Conservation (phyloP, 257 asterid species). For the Anisodus acutangulus region DNA sequence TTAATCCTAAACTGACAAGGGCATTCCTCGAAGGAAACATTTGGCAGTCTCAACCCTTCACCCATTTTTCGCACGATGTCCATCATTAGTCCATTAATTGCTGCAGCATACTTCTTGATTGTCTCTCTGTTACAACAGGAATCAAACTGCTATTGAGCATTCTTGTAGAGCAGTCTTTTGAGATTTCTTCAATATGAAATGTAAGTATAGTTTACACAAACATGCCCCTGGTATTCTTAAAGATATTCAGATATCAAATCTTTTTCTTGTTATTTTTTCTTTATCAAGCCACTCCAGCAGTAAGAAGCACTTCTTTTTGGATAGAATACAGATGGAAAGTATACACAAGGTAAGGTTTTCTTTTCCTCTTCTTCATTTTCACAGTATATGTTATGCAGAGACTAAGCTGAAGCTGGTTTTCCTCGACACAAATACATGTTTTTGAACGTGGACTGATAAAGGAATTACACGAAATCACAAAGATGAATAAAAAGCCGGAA, state of each 20-base stretch:
- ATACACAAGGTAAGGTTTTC: too few relatives aligned
- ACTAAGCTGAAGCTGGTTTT: too few relatives aligned
- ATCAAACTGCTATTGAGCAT: not conserved
- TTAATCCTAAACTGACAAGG: conserved; percentile 70
- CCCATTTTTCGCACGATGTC: conserved; percentile 47
- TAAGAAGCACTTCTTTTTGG: too few relatives aligned
- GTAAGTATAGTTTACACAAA: not conserved
- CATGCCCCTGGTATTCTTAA: not conserved
- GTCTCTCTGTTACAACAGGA: conserved; percentile 46
- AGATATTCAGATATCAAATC: not conserved
- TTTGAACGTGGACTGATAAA: not conserved
- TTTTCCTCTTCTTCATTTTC: too few relatives aligned
- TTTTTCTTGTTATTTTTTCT: too few relatives aligned
- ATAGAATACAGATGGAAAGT: too few relatives aligned
- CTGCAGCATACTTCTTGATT: conserved; percentile 56
- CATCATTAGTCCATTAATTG: conserved; percentile 51
- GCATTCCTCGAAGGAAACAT: conserved; percentile 56
- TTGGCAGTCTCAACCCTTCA: conserved; percentile 51
- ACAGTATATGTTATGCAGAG: too few relatives aligned
- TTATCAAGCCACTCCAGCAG: too few relatives aligned
- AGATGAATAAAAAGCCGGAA: not conserved
- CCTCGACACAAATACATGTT: too few relatives aligned
- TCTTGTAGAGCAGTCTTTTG: not conserved
- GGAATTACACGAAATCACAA: not conserved
- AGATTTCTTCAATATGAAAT: not conserved